Evolutionary conservation across 179 eudicot species (phyloP), one percentile per base, ranked within the genome.

Genomic region (Drosera spatulata): DNA sequence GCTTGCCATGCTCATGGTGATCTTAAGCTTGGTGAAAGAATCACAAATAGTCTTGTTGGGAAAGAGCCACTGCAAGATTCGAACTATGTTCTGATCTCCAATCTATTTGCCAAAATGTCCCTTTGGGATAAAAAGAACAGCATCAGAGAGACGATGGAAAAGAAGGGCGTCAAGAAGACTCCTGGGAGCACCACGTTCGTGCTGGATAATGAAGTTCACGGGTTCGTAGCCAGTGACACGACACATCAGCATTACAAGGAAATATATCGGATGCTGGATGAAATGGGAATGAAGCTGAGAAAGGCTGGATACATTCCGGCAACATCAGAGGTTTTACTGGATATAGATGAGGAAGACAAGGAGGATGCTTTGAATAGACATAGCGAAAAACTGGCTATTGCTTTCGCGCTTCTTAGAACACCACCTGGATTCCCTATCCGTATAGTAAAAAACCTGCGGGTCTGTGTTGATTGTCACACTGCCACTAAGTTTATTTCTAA

Each of bases 161-260:
- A 59, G 72, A 79, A 76, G 50, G 87, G 83, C 3, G 63, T 85
- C 43, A 77, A 61, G 45, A 85, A 85, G 67, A 63, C 74, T 41
- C 87, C 85, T 1, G 91, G 91, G 50, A 71, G 83, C 63, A 79
- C 83, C 41, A 67, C 79, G 87, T 69, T 79, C 46, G 84, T 73
- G 73, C 69, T 74, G 9, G 69, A 67, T 54, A 69, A 66, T 11
- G 69, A 70, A 59, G 76, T 76, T 12, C 62, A 80, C 55, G 82
- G 73, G 51, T 76, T 80, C 50, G 73, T 83, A 40, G 70, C 75
- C 0, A 78, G 82, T 50, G 77, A 78, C 60, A 75, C 64, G 66
- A 50, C 68, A 39, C 83, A 71, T 55, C 45, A 22, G 33, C 33
- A 60, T 50, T 58, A 63, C 59, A 60, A 69, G 59, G 72, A 73